Evolutionary conservation across 192 early-diverging fungal species (phyloP), one percentile per base, ranked within the genome.

Genomic region (Chytriomyces confervae): DNA sequence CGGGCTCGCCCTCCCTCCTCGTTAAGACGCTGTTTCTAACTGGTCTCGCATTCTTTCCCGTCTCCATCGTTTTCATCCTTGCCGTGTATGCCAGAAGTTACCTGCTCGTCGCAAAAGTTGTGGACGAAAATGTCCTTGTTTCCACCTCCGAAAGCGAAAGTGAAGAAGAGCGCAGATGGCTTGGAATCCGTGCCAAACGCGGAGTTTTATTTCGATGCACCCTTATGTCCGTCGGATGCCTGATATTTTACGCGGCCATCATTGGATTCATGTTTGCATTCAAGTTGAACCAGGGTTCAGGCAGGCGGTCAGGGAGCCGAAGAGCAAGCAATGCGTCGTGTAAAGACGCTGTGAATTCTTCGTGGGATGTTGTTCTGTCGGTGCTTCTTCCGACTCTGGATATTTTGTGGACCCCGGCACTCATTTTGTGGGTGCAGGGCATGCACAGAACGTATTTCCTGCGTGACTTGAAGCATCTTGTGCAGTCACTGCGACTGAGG

Each of bases 341-440:
- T 36, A 36, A 36, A 36, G 29, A 2, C 1, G 29, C 29, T 2
- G 29, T 36, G 29, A 36, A 36, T 36, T 36, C 29, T 36, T 36
- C 29, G 29, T 36, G 29, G 29, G 29, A 36, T 36, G 29, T 36
- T 36, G 29, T 36, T 36, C 29, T 36, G 29, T 36, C 29, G 29
- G 29, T 36, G 29, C 11, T 67, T 2, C 47, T 67, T 5, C 66
- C 66, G 45, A 46, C 66, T 8, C 16, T 67, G 23, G 66, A 67
- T 46, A 46, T 67, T 36, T 45, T 67, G 9, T 67, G 66, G 45
- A 67, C 66, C 18, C 66, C 66, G 8, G 10, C 46, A 18, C 44
- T 67, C 43, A 67, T 67, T 13, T 46, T 67, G 4, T 67, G 66
- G 66, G 29, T 67, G n/a, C 66, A 67, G 47, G 23, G 11, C 13